Base-by-base conservation (phyloP, 164 flowering plant genomes). In the Liquidambar formosana region DNA sequence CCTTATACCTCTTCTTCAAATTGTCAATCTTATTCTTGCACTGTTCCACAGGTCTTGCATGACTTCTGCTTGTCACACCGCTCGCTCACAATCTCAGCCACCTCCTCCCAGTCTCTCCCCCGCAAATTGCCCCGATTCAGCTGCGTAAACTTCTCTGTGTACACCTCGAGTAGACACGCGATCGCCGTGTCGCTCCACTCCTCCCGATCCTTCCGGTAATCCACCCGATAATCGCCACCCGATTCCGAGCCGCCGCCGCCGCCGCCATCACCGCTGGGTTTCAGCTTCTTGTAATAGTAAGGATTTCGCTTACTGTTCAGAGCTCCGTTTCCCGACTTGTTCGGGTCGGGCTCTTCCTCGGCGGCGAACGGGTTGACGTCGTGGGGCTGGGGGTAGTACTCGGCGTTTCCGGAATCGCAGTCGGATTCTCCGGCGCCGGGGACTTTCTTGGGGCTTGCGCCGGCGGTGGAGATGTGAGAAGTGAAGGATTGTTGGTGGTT, bases 181-280 rank as follows among this genome's bases (percentile, higher is more conserved):
- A 83, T 83, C 43, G 86, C 82, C 0, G 77, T 21, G 48, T 80
- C 86, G 57, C 84, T 80, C 86, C 86, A 83, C 62, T 83, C 86
- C 71, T 83, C 86, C 21, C 86, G 66, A 53, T 83, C 86, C 72
- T 80, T 83, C 60, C 77, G 48, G 49, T 66, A 72, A 58, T 83
- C 86, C 0, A 22, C 65, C 5, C 59, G 11, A 22, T 66, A 54
- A 1, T 56, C 72, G 41, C 41, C 41, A 6, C 41, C 41, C 4
- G 41, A 33, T 6, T 33, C 41, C 4, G 41, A 33, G 2, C 41
- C 41, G 41, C 41, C 41, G 6, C 41, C 41, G 6, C 41, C 41
- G 6, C 2, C 41, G 6, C 41, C 6, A 33, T 6, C 41, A 33
- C 41, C 41, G 6, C 41, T 6, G 41, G 41, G 41, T 33, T 33